phyloP scores from a whole-genome alignment of 2,329 filamentous ascomycete species.

The Westerdykella ornata region DNA sequence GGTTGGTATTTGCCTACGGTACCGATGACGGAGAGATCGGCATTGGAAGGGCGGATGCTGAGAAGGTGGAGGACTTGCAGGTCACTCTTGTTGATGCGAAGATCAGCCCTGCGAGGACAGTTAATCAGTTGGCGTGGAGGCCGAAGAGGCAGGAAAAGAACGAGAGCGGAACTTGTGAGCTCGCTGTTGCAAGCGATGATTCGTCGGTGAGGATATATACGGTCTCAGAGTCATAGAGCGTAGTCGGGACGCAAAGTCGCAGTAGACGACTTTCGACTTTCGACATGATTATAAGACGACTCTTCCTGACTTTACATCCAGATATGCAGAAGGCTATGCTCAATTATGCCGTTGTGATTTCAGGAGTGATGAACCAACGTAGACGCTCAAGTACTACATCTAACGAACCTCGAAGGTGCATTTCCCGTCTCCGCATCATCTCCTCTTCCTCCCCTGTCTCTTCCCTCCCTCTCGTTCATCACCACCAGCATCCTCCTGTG shows the following conservation, averaged over 20 bases:
- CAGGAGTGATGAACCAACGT: too few species aligned
- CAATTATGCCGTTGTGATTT: too few species aligned
- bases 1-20: conserved; percentile 26
- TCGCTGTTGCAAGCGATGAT: conserved; percentile 41
- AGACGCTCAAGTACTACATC: too few species aligned
- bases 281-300: too few species aligned
- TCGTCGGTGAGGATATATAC: conserved; percentile 35
- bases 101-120: conserved; percentile 20
- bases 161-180: conserved; percentile 15
- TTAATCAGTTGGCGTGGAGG: conserved; percentile 33
- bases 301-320: too few species aligned
- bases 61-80: conserved; percentile 12
- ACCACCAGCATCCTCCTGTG: background rate
- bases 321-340: too few species aligned
- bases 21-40: conserved; percentile 28
- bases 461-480: background rate
- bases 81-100: conserved; percentile 12
- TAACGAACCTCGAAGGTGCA: too few species aligned
- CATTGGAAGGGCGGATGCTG: conserved; percentile 6
- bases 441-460: too few species aligned
- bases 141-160: conserved; percentile 8
- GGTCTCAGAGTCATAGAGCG: conserved; percentile 2
- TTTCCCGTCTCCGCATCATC: too few species aligned
- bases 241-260: too few species aligned
- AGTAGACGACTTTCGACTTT: too few species aligned